A percentile compares a stretch with the other conserved stretches of the same genome.
These are phyloP conservation scores for Aspergillus udagawae DNA, from an alignment of 2,329 filamentous ascomycete genomes.

Conservation along the genomic window DNA sequence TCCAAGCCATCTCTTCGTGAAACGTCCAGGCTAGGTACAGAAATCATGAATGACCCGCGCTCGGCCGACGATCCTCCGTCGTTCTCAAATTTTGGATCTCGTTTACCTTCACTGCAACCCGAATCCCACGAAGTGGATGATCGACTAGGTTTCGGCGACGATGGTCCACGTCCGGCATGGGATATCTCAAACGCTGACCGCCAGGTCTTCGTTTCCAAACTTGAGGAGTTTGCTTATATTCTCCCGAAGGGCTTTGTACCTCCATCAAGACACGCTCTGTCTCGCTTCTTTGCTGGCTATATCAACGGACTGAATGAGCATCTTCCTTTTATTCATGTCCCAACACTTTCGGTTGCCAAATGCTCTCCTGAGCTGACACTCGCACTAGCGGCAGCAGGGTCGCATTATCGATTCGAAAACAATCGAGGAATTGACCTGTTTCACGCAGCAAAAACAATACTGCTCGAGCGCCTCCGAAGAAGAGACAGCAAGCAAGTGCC, in stretches of 20 bases:
- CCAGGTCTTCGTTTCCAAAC: conserved; percentile 41
- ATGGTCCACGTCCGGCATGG: conserved; percentile 42
- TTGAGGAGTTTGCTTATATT: conserved; percentile 44
- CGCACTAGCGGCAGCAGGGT: conserved; percentile 49
- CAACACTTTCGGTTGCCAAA: conserved; percentile 44
- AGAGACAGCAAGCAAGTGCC: conserved; percentile 45
- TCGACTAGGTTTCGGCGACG: conserved; percentile 39
- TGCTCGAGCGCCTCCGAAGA: conserved; percentile 49
- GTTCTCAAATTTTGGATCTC: conserved; percentile 47
- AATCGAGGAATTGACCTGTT: conserved; percentile 54
- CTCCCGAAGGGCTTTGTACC: conserved; percentile 46
- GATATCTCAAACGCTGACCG: conserved; percentile 46
- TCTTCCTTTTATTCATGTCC: conserved; percentile 50
- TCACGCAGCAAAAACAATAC: conserved; percentile 53
- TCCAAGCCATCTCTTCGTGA: conserved; percentile 33
- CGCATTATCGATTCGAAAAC: conserved; percentile 48
- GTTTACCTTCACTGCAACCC: conserved; percentile 45
- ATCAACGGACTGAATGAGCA: conserved; percentile 50
- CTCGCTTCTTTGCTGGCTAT: conserved; percentile 49
- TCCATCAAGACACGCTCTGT: conserved; percentile 47
- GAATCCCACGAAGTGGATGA: conserved; percentile 44
- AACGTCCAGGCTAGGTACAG: conserved; percentile 34
- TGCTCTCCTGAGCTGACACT: conserved; percentile 48
- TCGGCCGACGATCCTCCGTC: conserved; percentile 40
- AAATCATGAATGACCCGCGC: conserved; percentile 38